Percentiles rank a stretch among this genome's conserved stretches.
phyloP scores from a whole-genome alignment of 208 protist species.

The Trypanosoma boissoni region DNA sequence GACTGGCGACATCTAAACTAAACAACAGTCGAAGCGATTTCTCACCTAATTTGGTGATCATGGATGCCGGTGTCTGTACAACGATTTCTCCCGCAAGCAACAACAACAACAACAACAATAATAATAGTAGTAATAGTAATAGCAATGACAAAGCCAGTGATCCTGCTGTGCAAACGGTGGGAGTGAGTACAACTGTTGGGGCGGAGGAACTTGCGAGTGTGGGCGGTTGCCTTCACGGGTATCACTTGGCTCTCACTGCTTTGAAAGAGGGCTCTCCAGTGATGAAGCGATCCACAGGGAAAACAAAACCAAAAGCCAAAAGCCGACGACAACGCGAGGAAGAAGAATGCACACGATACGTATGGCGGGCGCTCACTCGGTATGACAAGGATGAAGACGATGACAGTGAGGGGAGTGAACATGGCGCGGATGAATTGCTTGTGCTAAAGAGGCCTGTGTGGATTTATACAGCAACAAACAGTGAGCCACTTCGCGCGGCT shows the following conservation, averaged over 20 bases:
- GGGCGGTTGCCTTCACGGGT: slow-evolving; percentile 74
- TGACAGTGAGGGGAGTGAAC: background rate
- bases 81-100: background rate
- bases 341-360: slow-evolving; percentile 18
- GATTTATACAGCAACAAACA: slow-evolving; percentile 36
- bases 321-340: slow-evolving; percentile 11
- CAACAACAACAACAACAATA: background rate
- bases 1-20: background rate
- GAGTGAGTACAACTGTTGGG: slow-evolving; percentile 27
- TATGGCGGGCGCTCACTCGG: slow-evolving; percentile 28
- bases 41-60: slow-evolving; percentile 26
- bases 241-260: slow-evolving; percentile 36
- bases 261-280: background rate
- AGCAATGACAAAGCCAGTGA: too few relatives aligned
- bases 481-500: slow-evolving; percentile 12
- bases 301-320: background rate
- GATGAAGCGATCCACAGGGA: background rate
- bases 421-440: background rate
- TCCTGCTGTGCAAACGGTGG: slow-evolving; percentile 4
- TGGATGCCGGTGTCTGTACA: slow-evolving; percentile 17
- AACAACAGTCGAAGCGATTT: background rate
- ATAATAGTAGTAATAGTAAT: too few relatives aligned
- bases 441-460: slow-evolving; percentile 46
- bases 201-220: slow-evolving; percentile 60
- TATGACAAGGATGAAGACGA: background rate